Base-by-base conservation (phyloP, 2,329 filamentous ascomycete genomes). In the Fusarium chuoi region DNA sequence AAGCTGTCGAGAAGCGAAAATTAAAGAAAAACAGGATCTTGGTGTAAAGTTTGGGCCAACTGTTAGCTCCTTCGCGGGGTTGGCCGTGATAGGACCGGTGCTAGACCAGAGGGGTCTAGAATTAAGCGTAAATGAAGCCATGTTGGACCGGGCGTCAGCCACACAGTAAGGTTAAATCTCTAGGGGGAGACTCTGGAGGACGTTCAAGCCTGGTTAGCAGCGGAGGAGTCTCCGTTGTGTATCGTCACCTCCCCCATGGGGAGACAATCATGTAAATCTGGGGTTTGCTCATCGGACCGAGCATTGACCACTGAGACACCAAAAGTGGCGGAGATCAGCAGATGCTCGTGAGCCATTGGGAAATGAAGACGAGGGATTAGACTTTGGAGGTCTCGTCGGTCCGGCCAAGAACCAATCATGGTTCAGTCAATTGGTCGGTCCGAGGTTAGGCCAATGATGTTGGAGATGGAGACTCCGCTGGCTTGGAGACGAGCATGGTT, bases 321-420 rank as follows among this genome's bases (percentile, higher is more conserved):
- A 18, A 33, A 26, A 24, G 51, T 65, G 65, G 67, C 59, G 36
- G 36, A 7, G 35, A 44, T 52, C n/a, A 54, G 44, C 20, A 41
- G 67, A 65, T 39, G 39, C 8, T 30, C 12, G 17, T 9, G 13
- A 24, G 10, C 59, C 67, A 59, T 42, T 56, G 10, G 26, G 33
- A 39, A 11, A 4, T 33, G 22, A 12, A 4, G 20, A 26, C 12
- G 45, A 22, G 46, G 1, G 6, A 35, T 44, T 65, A 35, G 60
- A 38, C 59, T 60, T 26, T 38, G 8, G 6, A 0, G 18, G 5
- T 38, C 28, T 54, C 39, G 60, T 70, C 75, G 75, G 75, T 38
- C 75, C 75, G 75, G 68, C 4, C 2, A 59, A n/a, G 6, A 8
- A 5, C 75, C 71, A 77, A 75, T 73, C 5, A 26, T 4, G 1